Evolutionary conservation across 805 yeast genomes (phyloP).

Genomic region (Candida lessepsii): DNA sequence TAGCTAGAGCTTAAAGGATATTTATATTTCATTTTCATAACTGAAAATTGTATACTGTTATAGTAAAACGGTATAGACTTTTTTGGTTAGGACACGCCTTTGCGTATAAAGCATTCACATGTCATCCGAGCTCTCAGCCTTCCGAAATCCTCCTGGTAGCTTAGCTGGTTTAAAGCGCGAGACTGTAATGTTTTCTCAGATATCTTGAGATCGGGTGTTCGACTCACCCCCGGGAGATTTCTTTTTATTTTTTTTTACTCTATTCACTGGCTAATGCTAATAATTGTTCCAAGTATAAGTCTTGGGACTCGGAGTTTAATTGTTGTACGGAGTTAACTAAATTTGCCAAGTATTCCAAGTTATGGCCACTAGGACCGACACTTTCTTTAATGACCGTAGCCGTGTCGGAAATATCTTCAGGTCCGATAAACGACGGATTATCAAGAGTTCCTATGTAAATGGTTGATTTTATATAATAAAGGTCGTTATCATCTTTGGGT

Average conservation of each 20-base stretch:
- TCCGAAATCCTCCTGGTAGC: constrained; percentile 35
- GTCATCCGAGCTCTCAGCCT: neutral
- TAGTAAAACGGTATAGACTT: too few relatives aligned
- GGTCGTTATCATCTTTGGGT: constrained; percentile 18
- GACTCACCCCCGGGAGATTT: constrained; percentile 45
- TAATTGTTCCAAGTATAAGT: constrained; percentile 37
- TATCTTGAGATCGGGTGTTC: constrained; percentile 46
- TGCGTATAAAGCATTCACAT: neutral
- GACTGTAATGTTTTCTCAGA: constrained; percentile 38
- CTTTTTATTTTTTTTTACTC: constrained; percentile 11
- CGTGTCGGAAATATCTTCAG: constrained; percentile 59
- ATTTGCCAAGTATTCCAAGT: constrained; percentile 63
- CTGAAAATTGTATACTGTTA: too few relatives aligned
- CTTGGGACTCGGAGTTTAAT: constrained; percentile 24
- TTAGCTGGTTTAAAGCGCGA: constrained; percentile 46
- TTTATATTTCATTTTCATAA: too few relatives aligned
- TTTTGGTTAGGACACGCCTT: too few relatives aligned
- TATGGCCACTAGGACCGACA: constrained; percentile 80
- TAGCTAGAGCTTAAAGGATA: too few relatives aligned
- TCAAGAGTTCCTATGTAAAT: constrained; percentile 83
- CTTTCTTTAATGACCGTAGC: constrained; percentile 58
- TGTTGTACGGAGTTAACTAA: constrained; percentile 47
- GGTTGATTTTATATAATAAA: constrained; percentile 48
- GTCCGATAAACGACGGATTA: constrained; percentile 83
- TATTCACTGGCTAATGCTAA: constrained; percentile 15